Evolutionary conservation across 1,284 basidiomycete species (phyloP).

Genomic region (Boletus mariae): DNA sequence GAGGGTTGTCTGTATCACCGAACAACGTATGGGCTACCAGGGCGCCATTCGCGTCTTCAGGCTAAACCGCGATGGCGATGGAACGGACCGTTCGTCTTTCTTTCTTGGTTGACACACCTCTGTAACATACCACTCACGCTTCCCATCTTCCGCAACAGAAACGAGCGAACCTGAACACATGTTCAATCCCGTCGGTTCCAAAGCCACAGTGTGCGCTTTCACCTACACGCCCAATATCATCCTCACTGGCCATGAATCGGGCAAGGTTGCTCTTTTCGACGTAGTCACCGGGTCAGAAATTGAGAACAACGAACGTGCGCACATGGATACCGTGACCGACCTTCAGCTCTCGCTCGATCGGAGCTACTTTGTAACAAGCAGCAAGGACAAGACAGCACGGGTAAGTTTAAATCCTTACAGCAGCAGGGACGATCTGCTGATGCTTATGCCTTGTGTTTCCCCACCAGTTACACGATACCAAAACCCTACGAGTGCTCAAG

Average conservation of each 20-base stretch:
- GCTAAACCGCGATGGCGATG: slow-evolving; percentile 80
- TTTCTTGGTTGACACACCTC: background rate
- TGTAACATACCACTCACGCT: background rate
- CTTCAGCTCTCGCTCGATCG: slow-evolving; percentile 88
- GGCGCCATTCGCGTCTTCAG: slow-evolving; percentile 86
- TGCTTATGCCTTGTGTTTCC: background rate
- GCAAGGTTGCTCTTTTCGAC: slow-evolving; percentile 90
- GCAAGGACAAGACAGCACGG: slow-evolving; percentile 95
- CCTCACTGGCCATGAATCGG: slow-evolving; percentile 93
- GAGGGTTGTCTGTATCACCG: slow-evolving; percentile 89
- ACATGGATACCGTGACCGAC: slow-evolving; percentile 85
- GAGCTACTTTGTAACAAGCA: slow-evolving; percentile 94
- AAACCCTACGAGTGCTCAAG: slow-evolving; percentile 88
- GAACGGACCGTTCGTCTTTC: slow-evolving; percentile 56
- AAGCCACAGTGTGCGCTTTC: slow-evolving; percentile 94
- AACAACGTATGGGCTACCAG: slow-evolving; percentile 92
- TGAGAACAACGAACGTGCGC: slow-evolving; percentile 77
- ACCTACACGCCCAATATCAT: slow-evolving; percentile 78
- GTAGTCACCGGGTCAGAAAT: slow-evolving; percentile 86
- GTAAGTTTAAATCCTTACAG: slow-evolving; percentile 44
- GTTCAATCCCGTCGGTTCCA: slow-evolving; percentile 89
- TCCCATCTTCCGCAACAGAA: slow-evolving; percentile 44
- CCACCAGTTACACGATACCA: slow-evolving; percentile 82
- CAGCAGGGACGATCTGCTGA: background rate
- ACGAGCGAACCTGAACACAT: slow-evolving; percentile 69